Base-by-base conservation (phyloP, 305 asterid genomes). In the Stenogyne calaminthoides region DNA sequence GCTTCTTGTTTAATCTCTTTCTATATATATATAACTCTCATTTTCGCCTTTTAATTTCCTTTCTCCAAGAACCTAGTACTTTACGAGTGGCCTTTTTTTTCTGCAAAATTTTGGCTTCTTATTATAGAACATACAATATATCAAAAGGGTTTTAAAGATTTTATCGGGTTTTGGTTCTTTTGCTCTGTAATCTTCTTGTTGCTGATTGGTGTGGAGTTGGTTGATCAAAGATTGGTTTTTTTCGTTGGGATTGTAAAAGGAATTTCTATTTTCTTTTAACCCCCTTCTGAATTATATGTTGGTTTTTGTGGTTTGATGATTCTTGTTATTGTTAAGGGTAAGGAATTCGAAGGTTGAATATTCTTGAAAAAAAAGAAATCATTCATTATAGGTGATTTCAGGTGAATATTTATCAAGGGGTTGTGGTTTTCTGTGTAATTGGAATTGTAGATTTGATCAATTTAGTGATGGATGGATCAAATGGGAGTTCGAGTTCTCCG, bases 41-140 rank as follows among this genome's bases (percentile, higher is more conserved):
- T 73, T 11, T 60, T 47, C 44, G 46, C 67, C 66, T 14, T 16
- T 63, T 19, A 65, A 10, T 77, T 77, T 67, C 78, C 71, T 62
- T 67, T 46, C 70, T 73, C 77, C 83, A 76, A 82, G 80, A 60
- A 66, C 42, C 55, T 32, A 12, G 55, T 42, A n/a, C 62, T 76
- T 65, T 44, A 71, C 52, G 16, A 62, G 16, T 32, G 9, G 57
- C 20, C 61, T 52, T 19, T 12, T 42, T 20, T 16, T 25, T 54
- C 3, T 11, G 5, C n/a, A 15, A 9, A 29, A 54, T 37, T 69
- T 62, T 36, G 19, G 10, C 47, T 76, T 37, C 16, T 18, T 61
- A 70, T 80, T 49, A 22, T 47, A 29, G 39, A 8, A 51, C 58
- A 72, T 25, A 27, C 44, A 56, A 46, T 44, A 37, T 39, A 11